A percentile compares a stretch with the other conserved stretches of the same genome.
These are phyloP conservation scores for Lycium ferocissimum DNA, from an alignment of 257 asterid genomes.

Conservation along the genomic window DNA sequence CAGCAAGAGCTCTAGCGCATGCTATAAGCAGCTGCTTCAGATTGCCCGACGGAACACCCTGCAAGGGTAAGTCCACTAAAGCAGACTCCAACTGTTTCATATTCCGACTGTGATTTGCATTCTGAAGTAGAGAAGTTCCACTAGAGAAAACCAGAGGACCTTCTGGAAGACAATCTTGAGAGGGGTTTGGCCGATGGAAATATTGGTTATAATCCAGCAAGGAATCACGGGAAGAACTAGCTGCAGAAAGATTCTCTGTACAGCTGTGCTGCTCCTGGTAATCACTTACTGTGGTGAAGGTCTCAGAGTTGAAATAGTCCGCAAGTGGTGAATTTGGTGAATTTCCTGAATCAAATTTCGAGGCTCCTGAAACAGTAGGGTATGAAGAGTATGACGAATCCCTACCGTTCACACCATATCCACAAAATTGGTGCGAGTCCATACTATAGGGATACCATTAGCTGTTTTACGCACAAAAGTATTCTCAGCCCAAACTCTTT, in stretches of 20 bases:
- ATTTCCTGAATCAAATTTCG: slow-evolving; percentile 60
- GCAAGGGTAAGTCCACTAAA: slow-evolving; percentile 22
- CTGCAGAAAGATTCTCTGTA: slow-evolving; percentile 57
- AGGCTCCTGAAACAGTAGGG: slow-evolving; percentile 48
- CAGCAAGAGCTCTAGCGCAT: slow-evolving; percentile 32
- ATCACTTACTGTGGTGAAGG: slow-evolving; percentile 44
- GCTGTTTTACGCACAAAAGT: slow-evolving; percentile 27
- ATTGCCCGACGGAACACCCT: slow-evolving; percentile 16
- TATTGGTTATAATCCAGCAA: slow-evolving; percentile 51
- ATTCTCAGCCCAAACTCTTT: slow-evolving; percentile 9
- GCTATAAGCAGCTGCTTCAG: slow-evolving; percentile 33
- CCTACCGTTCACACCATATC: slow-evolving; percentile 36
- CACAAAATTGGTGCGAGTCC: slow-evolving; percentile 44
- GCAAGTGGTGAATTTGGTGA: slow-evolving; percentile 78
- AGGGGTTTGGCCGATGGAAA: slow-evolving; percentile 51
- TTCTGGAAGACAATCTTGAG: slow-evolving; percentile 48
- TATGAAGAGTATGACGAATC: slow-evolving; percentile 47
- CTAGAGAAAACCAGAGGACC: slow-evolving; percentile 40
- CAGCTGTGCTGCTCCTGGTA: slow-evolving; percentile 60
- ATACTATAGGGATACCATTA: slow-evolving; percentile 39
- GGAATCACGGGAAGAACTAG: slow-evolving; percentile 66
- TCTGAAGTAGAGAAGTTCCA: slow-evolving; percentile 37
- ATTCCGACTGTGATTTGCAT: slow-evolving; percentile 46
- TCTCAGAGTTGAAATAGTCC: slow-evolving; percentile 55
- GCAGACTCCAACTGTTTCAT: slow-evolving; percentile 46